Conservation (phyloP, 345 rosid genomes). For the Sisymbrium altissimum region DNA sequence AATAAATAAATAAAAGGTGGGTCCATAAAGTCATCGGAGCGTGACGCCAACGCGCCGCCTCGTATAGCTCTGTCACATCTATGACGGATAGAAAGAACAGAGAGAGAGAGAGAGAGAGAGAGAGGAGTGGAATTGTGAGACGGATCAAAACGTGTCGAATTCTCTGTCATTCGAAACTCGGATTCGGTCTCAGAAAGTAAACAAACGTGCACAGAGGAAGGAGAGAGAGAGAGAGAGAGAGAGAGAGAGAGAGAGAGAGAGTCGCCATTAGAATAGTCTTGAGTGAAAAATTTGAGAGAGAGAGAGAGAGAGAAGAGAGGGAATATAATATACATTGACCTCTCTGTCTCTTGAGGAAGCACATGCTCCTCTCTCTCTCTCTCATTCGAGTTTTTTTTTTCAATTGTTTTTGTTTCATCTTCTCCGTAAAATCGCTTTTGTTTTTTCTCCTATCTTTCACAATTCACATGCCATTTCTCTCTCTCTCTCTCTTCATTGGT, state of each 20-base stretch:
- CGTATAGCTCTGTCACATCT: not conserved
- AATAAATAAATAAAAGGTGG: not conserved
- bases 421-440: conserved; percentile 23
- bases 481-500: conserved; percentile 22
- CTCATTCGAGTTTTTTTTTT: not conserved
- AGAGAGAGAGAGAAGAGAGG: not conserved
- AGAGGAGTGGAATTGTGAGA: not conserved
- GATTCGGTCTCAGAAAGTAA: conserved; percentile 29
- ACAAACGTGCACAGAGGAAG: conserved; percentile 33
- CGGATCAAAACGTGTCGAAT: conserved; percentile 11
- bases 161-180: conserved; percentile 25
- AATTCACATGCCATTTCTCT: conserved; percentile 44
- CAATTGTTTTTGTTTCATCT: not conserved
- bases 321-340: conserved; percentile 57
- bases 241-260: not conserved
- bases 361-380: conserved; percentile 44
- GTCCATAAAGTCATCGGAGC: not conserved
- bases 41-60: conserved; percentile 16
- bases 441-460: conserved; percentile 38
- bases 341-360: conserved; percentile 42
- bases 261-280: conserved; percentile 23
- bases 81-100: not conserved
- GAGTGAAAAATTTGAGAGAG: not conserved
- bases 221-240: not conserved
- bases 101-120: not conserved